Evolutionary conservation across 139 green algal species (phyloP), one percentile per base, ranked within the genome.

Genomic region (Tetraselmis striata): DNA sequence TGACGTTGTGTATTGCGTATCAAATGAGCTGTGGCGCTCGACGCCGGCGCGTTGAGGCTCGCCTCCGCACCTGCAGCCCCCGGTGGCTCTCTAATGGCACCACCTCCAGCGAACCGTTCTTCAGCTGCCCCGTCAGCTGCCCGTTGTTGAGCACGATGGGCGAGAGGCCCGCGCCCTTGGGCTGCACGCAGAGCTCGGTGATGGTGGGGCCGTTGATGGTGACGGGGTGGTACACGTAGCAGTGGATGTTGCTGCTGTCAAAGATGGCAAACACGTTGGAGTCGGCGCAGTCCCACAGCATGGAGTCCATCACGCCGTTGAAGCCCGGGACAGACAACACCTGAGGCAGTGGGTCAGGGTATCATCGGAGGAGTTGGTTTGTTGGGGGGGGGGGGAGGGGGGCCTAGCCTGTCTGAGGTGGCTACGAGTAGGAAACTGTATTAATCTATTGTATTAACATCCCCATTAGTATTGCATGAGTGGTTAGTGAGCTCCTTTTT

Each of bases 241-340:
- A 79, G 77, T 89, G 84, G 74, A 93, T 31, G 31, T 32, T 29
- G 27, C 59, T 32, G 78, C 82, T 59, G 31, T 90, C 85, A 26
- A 77, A 82, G 1, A 92, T 81, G 11, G 93, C 86, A 77, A 96
- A 88, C 1, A 90, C 32, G 31, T 90, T 87, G 23, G 83, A 77
- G 78, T 96, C 90, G 0, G 78, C 76, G 0, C 79, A 81, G 79
- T 96, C 92, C 93, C 93, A 96, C 76, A 95, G 85, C 26, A 93
- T 86, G 2, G 74, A 77, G 27, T 87, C 83, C 31, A 88, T 75
- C 1, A 75, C 67, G 26, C 85, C 82, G 0, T 24, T 75, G 5
- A 82, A 84, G 27, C 85, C 76, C 0, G 89, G 86, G n/a, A 91
- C 59, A 1, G 59, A 76, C 77, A 90, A 79, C 58, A 92, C 28